Base-by-base conservation (phyloP, 352 stramenopile genomes). In the Sclerospora graminicola region DNA sequence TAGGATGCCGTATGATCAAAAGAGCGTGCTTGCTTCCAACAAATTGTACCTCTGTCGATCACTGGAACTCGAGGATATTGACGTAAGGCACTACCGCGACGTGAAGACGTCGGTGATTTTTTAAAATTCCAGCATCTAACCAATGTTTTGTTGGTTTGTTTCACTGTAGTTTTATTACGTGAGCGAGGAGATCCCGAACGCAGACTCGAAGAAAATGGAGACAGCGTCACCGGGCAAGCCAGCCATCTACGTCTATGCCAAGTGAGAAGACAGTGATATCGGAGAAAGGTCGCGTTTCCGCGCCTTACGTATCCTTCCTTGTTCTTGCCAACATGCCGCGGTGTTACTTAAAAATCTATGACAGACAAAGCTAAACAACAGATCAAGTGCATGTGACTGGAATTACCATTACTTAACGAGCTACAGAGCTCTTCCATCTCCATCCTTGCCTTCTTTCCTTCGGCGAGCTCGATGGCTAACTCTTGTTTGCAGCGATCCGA, bases 1-100 rank as follows among this genome's bases (percentile, higher is more conserved):
- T 32, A 93, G 79, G 46, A 92, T 97, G 64, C 89, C 93, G 18
- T 98, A 97, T 66, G 89, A 98, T 71, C 92, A 98, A 60, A 85
- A 88, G 67, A 72, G 74, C 8, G 90, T 98, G 53, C 70, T 98
- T 41, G 65, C 80, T 20, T 80, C 77, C 49, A 97, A 95, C 74
- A 81, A 41, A 23, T 24, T 40, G 14, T 98, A 97, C 68, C 57
- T 96, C 37, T 62, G 76, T 48, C 74, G 75, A 19, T 89, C 76
- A 60, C 74, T 98, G 11, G 84, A 96, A 45, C 60, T 98, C 13
- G 57, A 91, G 36, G 75, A 89, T 48, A 77, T 95, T 40, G 59
- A 76, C 53, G 69, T 80, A 66, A 21, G 46, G 21, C 28, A 13
- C 21, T 19, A n/a, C n/a, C n/a, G n/a, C 11, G 16, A 41, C 32